Evolutionary conservation across 192 early-diverging fungal species (phyloP).

Genomic region (Gaertneriomyces sp.): DNA sequence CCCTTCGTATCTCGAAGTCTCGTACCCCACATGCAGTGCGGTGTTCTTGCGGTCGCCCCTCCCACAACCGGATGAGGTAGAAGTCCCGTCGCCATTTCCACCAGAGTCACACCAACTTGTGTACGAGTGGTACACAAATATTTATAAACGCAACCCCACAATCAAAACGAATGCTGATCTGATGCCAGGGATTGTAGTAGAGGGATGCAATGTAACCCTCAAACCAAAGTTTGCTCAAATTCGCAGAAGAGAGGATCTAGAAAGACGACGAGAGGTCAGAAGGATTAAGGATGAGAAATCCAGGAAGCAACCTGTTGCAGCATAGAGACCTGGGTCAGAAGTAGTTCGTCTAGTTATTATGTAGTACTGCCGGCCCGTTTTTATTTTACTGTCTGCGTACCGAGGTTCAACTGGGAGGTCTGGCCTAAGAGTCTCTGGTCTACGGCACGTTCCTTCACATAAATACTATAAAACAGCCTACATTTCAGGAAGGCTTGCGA

Average conservation of each 20-base stretch:
- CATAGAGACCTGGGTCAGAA: too few relatives aligned
- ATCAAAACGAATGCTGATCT: slow-evolving; percentile 19
- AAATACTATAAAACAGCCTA: too few relatives aligned
- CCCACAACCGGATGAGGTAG: slow-evolving; percentile 75
- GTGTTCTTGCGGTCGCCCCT: slow-evolving; percentile 87
- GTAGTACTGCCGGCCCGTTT: too few relatives aligned
- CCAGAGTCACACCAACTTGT: slow-evolving; percentile 86
- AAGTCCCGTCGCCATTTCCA: slow-evolving; percentile 92
- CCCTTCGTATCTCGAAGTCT: slow-evolving; percentile 95
- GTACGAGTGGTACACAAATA: slow-evolving; percentile 84
- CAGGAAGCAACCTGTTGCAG: background rate
- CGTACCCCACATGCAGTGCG: slow-evolving; percentile 88
- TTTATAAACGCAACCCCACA: slow-evolving; percentile 28
- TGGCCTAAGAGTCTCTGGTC: too few relatives aligned
- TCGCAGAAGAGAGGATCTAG: slow-evolving; percentile 36
- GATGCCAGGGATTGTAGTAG: slow-evolving; percentile 36
- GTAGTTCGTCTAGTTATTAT: too few relatives aligned
- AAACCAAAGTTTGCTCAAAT: slow-evolving; percentile 52
- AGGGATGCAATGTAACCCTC: slow-evolving; percentile 36
- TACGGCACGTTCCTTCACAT: too few relatives aligned
- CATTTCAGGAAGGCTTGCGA: too few relatives aligned
- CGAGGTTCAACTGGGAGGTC: too few relatives aligned
- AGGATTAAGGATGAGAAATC: slow-evolving; percentile 12
- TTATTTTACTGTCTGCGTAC: too few relatives aligned
- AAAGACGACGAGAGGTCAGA: background rate